These are phyloP conservation scores for Dictyostelium brefeldianum DNA, from an alignment of 78 protist genomes.

Conservation along the genomic window DNA sequence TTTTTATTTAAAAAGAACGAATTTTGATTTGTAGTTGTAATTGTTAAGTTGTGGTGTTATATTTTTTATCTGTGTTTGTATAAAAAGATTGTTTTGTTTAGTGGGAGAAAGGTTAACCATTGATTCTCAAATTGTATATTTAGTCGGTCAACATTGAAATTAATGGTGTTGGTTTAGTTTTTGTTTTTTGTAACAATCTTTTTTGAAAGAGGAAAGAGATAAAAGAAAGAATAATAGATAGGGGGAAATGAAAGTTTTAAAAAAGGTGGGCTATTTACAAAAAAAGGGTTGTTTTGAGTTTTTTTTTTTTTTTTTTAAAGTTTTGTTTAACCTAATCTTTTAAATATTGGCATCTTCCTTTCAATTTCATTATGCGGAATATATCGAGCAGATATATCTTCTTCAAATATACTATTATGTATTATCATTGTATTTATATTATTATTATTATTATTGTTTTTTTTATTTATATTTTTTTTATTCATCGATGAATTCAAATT, in stretches of 20 bases:
- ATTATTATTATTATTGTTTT: neutral
- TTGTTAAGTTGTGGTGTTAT: neutral
- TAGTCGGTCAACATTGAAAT: too few relatives aligned
- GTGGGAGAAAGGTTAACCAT: too few relatives aligned
- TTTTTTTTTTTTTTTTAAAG: too few relatives aligned
- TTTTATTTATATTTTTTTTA: neutral
- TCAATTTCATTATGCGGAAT: slow-evolving; percentile 20
- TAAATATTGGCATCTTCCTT: slow-evolving; percentile 12
- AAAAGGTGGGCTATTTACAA: too few relatives aligned
- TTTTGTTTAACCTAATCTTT: neutral
- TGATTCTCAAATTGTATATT: too few relatives aligned
- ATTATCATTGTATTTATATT: neutral
- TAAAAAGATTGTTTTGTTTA: too few relatives aligned
- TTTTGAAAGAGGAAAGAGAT: too few relatives aligned
- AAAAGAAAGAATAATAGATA: too few relatives aligned
- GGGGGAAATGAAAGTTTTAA: too few relatives aligned
- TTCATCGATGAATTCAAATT: slow-evolving; percentile 1
- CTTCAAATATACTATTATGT: neutral
- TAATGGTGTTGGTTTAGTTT: too few relatives aligned
- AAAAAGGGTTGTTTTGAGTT: too few relatives aligned
- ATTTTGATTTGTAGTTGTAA: neutral
- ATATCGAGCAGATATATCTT: neutral
- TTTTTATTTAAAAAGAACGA: slow-evolving; percentile 22
- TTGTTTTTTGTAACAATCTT: too few relatives aligned
- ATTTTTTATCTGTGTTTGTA: neutral